phyloP scores from a whole-genome alignment of 768 basidiomycete genomes.

The Cystofilobasidium ferigula region DNA sequence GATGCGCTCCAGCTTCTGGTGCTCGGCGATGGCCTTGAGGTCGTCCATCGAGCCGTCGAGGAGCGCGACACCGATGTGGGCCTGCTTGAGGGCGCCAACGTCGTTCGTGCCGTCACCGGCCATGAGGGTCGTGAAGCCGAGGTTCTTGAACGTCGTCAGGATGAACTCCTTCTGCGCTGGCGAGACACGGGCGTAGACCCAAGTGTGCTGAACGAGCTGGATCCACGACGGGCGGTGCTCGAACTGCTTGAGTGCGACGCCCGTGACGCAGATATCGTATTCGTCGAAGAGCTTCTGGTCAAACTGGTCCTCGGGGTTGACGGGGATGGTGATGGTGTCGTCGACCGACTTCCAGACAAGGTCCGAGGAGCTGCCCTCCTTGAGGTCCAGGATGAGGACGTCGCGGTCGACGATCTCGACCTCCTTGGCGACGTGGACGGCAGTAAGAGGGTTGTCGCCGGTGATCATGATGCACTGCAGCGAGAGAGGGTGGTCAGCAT shows the following conservation, averaged over 20 bases:
- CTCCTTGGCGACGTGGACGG: slow-evolving; percentile 86
- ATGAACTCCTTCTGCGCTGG: slow-evolving; percentile 93
- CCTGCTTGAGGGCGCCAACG: slow-evolving; percentile 95
- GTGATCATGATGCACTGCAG: slow-evolving; percentile 95
- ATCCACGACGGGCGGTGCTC: slow-evolving; percentile 60
- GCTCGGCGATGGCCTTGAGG: slow-evolving; percentile 82
- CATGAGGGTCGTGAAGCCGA: slow-evolving; percentile 92
- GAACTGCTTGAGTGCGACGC: slow-evolving; percentile 81
- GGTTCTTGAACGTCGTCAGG: slow-evolving; percentile 71
- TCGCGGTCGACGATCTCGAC: slow-evolving; percentile 97
- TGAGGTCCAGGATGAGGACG: slow-evolving; percentile 78
- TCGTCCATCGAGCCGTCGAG: slow-evolving; percentile 86
- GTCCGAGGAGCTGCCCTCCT: slow-evolving; percentile 68
- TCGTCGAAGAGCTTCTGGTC: slow-evolving; percentile 65
- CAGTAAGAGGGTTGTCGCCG: slow-evolving; percentile 94
- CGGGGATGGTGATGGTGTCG: slow-evolving; percentile 75
- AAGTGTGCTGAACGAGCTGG: slow-evolving; percentile 80
- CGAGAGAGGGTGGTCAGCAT: neutral
- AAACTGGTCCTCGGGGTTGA: slow-evolving; percentile 65
- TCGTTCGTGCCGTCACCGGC: slow-evolving; percentile 99
- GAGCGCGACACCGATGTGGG: slow-evolving; percentile 88
- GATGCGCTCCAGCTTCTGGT: slow-evolving; percentile 74
- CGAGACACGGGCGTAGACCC: slow-evolving; percentile 97
- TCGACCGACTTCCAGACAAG: slow-evolving; percentile 90
- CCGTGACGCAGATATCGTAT: slow-evolving; percentile 95